phyloP scores from a whole-genome alignment of 805 yeast species.

The Saturnispora mendoncae region DNA sequence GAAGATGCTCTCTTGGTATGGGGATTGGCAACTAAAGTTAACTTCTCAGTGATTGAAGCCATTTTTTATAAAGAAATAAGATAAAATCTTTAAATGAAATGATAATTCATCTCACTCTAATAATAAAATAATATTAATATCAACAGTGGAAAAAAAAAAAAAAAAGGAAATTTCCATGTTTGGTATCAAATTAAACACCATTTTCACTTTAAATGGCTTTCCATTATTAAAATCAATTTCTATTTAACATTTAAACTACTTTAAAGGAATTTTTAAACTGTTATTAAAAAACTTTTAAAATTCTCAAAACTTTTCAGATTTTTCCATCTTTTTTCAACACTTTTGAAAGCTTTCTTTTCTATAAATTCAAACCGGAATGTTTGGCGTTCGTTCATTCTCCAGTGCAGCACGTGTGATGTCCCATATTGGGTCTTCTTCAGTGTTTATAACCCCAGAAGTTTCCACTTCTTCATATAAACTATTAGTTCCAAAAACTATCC shows the following conservation, averaged over 20 bases:
- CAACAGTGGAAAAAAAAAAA: not conserved
- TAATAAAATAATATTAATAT: too few relatives aligned
- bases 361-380: not conserved
- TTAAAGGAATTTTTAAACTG: not conserved
- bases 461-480: slow-evolving; percentile 38
- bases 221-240: not conserved
- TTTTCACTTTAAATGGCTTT: not conserved
- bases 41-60: slow-evolving; percentile 18
- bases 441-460: slow-evolving; percentile 58
- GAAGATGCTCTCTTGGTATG: slow-evolving; percentile 61
- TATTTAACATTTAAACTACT: not conserved
- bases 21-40: slow-evolving; percentile 68
- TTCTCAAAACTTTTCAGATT: not conserved
- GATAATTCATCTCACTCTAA: too few relatives aligned
- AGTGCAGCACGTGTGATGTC: slow-evolving; percentile 30
- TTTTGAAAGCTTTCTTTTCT: not conserved
- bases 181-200: not conserved
- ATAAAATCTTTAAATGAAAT: not conserved
- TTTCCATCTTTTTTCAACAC: not conserved
- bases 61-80: not conserved
- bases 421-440: slow-evolving; percentile 76
- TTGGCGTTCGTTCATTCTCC: slow-evolving; percentile 8
- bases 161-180: not conserved
- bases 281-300: not conserved
- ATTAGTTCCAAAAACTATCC: slow-evolving; percentile 48